Base-by-base conservation (phyloP, 352 stramenopile genomes). In the Achlya hypogyna region DNA sequence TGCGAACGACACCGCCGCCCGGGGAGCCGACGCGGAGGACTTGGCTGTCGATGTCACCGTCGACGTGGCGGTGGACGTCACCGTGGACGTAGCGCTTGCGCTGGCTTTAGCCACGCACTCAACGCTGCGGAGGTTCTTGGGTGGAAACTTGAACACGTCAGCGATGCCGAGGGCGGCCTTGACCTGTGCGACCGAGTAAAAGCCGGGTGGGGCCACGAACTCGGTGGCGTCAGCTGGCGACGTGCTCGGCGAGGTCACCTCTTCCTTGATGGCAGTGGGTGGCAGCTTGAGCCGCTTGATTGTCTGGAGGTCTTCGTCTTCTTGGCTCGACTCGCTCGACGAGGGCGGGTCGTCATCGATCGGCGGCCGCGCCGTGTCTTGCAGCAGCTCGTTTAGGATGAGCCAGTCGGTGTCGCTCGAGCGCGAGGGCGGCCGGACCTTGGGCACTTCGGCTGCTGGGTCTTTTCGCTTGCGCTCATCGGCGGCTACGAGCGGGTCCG, bases 261-360 rank as follows among this genome's bases (percentile, higher is more conserved):
- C 38, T 45, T 45, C 38, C 6, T 45, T 45, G 14, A 45, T 18
- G 38, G n/a, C 38, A 18, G 38, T n/a, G 12, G 38, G 25, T 9
- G 49, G 49, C 31, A 56, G 31, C 31, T 56, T 56, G 49, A 56
- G 16, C 2, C 49, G 49, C 31, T 56, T 56, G 31, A 56, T 56
- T 12, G n/a, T n/a, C 25, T 56, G 49, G 25, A 56, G 31, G 25
- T 56, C 49, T 56, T 56, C 49, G 31, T 56, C 49, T 45, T 45
- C 38, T 45, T 45, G 38, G 38, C 38, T 45, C 38, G 38, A 45
- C 38, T 45, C 38, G 38, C 12, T 10, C 6, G 38, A 45, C 38
- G 38, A 45, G 12, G 38, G 38, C 6, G 38, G 38, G 38, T 45
- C 38, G 12, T 45, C n/a, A 18, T 45, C 38, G 2, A n/a, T 10